A percentile compares a stretch with the other conserved stretches of the same genome.
phyloP scores from a whole-genome alignment of 2,329 filamentous ascomycete species.

The Sporothrix brasiliensis region DNA sequence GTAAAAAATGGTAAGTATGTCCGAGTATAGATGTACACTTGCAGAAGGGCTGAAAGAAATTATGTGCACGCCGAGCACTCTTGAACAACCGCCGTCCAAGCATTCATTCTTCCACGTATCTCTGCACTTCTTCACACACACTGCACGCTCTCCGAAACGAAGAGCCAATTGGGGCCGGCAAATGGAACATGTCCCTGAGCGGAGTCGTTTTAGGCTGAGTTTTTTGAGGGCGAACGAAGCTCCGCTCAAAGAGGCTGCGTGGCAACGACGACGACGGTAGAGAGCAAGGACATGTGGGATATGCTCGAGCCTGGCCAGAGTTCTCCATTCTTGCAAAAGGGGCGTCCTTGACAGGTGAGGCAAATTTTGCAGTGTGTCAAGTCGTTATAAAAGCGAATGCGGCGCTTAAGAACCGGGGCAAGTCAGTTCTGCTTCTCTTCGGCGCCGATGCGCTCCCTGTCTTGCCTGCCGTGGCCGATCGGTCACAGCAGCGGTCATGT shows the following conservation, averaged over 20 bases:
- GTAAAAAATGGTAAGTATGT: neutral
- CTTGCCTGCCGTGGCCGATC: too few species aligned
- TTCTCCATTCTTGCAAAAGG: neutral
- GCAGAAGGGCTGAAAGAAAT: neutral
- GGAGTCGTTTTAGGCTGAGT: neutral
- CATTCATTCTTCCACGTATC: neutral
- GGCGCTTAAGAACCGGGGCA: neutral
- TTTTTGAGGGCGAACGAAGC: conserved; percentile 4
- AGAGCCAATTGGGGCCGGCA: conserved; percentile 28
- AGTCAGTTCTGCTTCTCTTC: neutral
- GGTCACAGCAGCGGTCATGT: neutral
- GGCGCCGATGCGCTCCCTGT: neutral
- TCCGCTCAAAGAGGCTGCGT: neutral
- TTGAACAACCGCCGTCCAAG: neutral
- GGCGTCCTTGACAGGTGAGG: neutral
- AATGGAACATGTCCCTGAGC: conserved; percentile 18
- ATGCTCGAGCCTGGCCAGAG: too few species aligned
- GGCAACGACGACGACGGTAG: conserved; percentile 1
- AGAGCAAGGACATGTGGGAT: neutral
- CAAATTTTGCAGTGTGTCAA: neutral
- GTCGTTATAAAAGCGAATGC: too few species aligned
- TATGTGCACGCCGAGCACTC: neutral
- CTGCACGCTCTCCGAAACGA: neutral
- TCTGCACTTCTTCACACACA: neutral
- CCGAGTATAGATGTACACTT: too few species aligned